Base-by-base conservation (phyloP, 176 grass and related monocot genomes). In the Typha latifolia region DNA sequence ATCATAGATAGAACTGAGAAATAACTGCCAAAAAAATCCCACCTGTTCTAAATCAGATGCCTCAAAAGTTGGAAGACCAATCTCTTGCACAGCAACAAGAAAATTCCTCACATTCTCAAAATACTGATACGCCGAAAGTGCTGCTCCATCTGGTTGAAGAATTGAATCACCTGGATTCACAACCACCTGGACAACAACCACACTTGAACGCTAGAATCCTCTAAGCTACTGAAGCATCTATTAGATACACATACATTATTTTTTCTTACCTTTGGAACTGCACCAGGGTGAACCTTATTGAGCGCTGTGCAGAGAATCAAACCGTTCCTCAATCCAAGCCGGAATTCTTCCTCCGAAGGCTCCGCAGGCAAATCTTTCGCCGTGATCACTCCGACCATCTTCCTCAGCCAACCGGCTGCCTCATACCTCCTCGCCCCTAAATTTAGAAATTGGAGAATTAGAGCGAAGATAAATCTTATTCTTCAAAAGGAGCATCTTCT, bases 81-180 rank as follows among this genome's bases (percentile, higher is more conserved):
- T 82, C 48, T 93, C 89, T 83, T 90, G 89, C 73, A 83, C 83
- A 56, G 89, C 81, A 43, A 87, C 86, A 50, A 99, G 94, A 76
- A 99, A 99, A 69, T 99, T 99, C 70, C 94, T 90, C 67, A 99
- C 89, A 70, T 99, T 99, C 86, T 99, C 94, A 78, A 99, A 99
- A 79, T 99, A 99, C 74, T 99, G 94, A 84, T 82, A 93, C 43
- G 89, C 94, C n/a, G 81, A 99, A 68, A 99, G 70, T 21, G 94
- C 94, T n/a, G 94, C 86, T 50, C 89, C 94, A 81, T 99, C 94
- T 18, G 83, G 72, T 70, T 90, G 90, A 68, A 90, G 81, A 62
- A 93, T 72, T 32, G 94, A 78, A 62, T 99, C 94, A n/a, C 86
- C 86, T 29, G 83, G 82, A 85, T 95, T 95, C 49, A 90, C 86